These are phyloP conservation scores for Dictyostelium citrinum DNA, from an alignment of 78 protist species.

Conservation along the genomic window DNA sequence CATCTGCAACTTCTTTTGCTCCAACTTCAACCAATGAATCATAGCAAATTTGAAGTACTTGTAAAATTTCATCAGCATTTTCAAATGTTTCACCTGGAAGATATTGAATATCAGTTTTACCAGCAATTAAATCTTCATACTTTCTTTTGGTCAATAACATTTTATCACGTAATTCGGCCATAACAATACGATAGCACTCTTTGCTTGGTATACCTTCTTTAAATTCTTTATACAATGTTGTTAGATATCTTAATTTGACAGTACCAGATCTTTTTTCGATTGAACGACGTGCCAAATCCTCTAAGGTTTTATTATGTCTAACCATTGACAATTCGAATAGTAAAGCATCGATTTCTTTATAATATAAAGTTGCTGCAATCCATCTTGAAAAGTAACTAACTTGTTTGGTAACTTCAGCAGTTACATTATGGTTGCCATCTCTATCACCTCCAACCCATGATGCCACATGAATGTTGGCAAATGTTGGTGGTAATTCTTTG, in stretches of 20 bases:
- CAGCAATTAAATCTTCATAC: slow-evolving; percentile 74
- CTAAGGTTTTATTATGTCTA: slow-evolving; percentile 1
- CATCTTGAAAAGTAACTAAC: slow-evolving; percentile 38
- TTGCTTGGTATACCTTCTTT: slow-evolving; percentile 66
- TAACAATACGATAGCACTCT: slow-evolving; percentile 81
- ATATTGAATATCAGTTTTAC: not conserved
- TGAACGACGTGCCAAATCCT: slow-evolving; percentile 8
- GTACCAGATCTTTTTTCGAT: slow-evolving; percentile 10
- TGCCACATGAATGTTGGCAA: slow-evolving; percentile 34
- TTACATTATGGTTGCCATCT: slow-evolving; percentile 91
- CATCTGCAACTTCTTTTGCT: slow-evolving; percentile 71
- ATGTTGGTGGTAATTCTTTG: slow-evolving; percentile 62
- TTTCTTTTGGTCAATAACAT: slow-evolving; percentile 52
- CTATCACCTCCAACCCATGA: slow-evolving; percentile 92
- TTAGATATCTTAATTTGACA: not conserved
- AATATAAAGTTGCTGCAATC: slow-evolving; percentile 66
- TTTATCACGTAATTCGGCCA: slow-evolving; percentile 75
- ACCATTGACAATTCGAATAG: slow-evolving; percentile 81
- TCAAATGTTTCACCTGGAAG: not conserved
- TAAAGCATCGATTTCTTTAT: slow-evolving; percentile 69
- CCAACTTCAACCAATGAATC: slow-evolving; percentile 77
- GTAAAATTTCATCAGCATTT: slow-evolving; percentile 36
- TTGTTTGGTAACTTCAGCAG: slow-evolving; percentile 43
- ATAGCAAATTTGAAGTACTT: slow-evolving; percentile 58
- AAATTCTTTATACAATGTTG: slow-evolving; percentile 77